These are phyloP conservation scores for Inosperma sp. DNA, from an alignment of 768 basidiomycete genomes.

Conservation along the genomic window DNA sequence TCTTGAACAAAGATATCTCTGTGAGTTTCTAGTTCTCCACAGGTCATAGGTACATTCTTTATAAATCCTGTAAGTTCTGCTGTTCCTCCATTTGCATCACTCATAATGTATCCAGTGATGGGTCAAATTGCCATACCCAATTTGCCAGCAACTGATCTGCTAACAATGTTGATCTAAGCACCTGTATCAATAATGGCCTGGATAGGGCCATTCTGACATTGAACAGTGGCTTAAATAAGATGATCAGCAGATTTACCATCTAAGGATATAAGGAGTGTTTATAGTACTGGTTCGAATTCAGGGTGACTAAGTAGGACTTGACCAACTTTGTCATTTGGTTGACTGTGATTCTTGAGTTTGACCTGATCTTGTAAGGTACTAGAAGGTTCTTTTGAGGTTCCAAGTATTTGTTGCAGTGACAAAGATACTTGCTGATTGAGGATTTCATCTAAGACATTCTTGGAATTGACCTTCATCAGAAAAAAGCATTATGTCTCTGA, in stretches of 20 bases:
- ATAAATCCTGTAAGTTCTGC: neutral
- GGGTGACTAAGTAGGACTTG: neutral
- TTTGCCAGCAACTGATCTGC: too few relatives aligned
- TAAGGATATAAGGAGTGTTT: neutral
- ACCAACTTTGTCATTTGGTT: too few relatives aligned
- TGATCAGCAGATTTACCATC: too few relatives aligned
- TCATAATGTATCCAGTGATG: too few relatives aligned
- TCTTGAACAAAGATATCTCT: constrained; percentile 21
- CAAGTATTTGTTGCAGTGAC: constrained; percentile 1
- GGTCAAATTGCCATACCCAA: too few relatives aligned
- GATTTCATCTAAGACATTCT: neutral
- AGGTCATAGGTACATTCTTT: neutral
- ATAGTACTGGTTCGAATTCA: neutral
- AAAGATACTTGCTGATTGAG: constrained; percentile 1
- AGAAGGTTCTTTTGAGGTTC: constrained; percentile 7
- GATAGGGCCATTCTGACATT: too few relatives aligned
- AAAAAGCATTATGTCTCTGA: too few relatives aligned
- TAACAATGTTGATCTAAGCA: too few relatives aligned
- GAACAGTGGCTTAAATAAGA: too few relatives aligned
- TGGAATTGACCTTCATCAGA: constrained; percentile 1
- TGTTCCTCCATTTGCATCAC: too few relatives aligned
- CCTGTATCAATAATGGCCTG: too few relatives aligned
- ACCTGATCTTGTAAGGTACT: neutral
- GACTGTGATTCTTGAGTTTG: constrained; percentile 7
- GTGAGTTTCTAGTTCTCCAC: constrained; percentile 13